A percentile compares a stretch with the other conserved stretches of the same genome.
phyloP scores from a whole-genome alignment of 495 filamentous ascomycete genomes.

The Neurospora intermedia region DNA sequence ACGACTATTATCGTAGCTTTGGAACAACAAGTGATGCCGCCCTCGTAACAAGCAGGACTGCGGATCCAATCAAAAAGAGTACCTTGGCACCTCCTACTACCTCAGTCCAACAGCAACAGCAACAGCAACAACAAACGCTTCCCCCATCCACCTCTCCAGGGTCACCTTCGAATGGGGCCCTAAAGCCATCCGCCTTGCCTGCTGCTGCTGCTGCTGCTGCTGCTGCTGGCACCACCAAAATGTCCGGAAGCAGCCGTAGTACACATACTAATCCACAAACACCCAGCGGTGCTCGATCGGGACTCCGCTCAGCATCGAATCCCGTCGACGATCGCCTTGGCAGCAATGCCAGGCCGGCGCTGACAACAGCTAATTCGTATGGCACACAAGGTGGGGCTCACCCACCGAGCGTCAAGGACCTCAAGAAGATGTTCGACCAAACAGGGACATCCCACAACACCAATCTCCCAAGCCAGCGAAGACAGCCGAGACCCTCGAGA shows the following conservation, averaged over 20 bases:
- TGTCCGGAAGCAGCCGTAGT: conserved; percentile 9
- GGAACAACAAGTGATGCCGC: neutral
- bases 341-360: conserved; percentile 14
- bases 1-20: conserved; percentile 39
- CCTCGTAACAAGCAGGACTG: neutral
- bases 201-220: conserved; percentile 18
- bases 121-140: neutral
- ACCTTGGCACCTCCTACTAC: conserved; percentile 13
- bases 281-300: conserved; percentile 14
- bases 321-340: conserved; percentile 32
- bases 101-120: neutral
- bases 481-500: neutral
- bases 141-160: neutral
- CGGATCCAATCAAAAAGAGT: conserved; percentile 11
- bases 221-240: conserved; percentile 26
- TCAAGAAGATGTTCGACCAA: conserved; percentile 44
- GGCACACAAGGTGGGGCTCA: conserved; percentile 13
- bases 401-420: conserved; percentile 43
- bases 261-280: conserved; percentile 11
- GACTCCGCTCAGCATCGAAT: conserved; percentile 38
- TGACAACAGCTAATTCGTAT: conserved; percentile 18
- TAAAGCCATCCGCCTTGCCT: neutral
- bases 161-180: neutral
- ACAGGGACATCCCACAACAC: conserved; percentile 1
- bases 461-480: neutral